Conservation (phyloP, 805 yeast species). For the Clavispora santaluciae region DNA sequence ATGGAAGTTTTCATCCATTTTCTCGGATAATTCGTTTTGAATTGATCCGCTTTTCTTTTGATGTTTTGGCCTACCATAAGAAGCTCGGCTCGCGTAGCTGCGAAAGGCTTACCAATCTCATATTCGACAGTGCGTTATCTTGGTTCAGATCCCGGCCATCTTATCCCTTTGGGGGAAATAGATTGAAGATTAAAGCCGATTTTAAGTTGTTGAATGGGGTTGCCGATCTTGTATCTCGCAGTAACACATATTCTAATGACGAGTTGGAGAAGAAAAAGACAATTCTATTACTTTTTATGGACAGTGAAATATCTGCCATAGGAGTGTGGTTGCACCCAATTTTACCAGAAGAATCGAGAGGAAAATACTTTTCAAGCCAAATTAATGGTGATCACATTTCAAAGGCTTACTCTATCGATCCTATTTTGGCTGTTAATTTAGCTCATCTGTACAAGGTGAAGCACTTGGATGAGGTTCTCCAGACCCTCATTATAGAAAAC, state of each 20-base stretch:
- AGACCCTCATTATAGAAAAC: conserved; percentile 42
- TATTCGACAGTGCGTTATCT: conserved; percentile 63
- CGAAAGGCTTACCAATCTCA: conserved; percentile 41
- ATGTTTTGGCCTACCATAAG: conserved; percentile 53
- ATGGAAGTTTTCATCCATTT: conserved; percentile 79
- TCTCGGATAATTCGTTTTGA: conserved; percentile 74
- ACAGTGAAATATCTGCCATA: conserved; percentile 68
- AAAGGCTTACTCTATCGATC: conserved; percentile 61
- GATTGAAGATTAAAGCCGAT: conserved; percentile 66
- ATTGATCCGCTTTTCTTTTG: conserved; percentile 61
- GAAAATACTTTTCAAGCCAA: conserved; percentile 27
- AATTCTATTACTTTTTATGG: conserved; percentile 58
- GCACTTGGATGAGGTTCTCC: conserved; percentile 37
- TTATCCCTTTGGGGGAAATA: conserved; percentile 85
- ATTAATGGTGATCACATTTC: conserved; percentile 41
- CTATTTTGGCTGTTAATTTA: conserved; percentile 67
- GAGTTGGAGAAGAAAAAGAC: conserved; percentile 45
- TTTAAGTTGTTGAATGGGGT: conserved; percentile 53
- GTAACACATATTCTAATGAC: conserved; percentile 19
- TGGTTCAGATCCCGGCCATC: conserved; percentile 68
- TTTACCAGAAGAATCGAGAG: conserved; percentile 37
- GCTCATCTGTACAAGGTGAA: conserved; percentile 52
- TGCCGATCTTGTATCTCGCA: conserved; percentile 25
- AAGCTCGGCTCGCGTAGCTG: conserved; percentile 46
- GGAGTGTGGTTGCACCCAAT: conserved; percentile 75